Evolutionary conservation across 495 filamentous ascomycete species (phyloP).

Genomic region (Copromyces sp.): DNA sequence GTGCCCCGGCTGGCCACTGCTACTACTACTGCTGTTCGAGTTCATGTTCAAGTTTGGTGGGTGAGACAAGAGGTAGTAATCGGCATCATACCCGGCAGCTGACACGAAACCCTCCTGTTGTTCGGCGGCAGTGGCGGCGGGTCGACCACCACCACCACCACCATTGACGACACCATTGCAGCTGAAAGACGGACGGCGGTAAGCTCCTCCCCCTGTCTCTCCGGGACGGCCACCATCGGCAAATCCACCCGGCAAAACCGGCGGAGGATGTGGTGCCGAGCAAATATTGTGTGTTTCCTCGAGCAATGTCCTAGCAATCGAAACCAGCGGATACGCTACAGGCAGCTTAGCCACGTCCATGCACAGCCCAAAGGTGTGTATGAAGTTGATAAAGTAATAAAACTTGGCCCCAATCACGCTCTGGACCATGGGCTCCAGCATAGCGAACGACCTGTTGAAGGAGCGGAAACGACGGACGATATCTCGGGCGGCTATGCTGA

Average conservation of each 20-base stretch:
- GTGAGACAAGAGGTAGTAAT: not conserved
- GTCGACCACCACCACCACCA: not conserved
- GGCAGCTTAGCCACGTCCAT: not conserved
- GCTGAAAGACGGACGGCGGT: not conserved
- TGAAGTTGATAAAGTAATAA: conserved; percentile 13
- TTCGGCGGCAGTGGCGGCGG: not conserved
- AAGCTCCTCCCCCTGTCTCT: not conserved
- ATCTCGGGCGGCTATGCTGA: not conserved
- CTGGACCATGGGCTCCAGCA: conserved; percentile 9
- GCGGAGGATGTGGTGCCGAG: not conserved
- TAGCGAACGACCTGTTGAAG: conserved; percentile 12
- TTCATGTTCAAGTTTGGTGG: not conserved
- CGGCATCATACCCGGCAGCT: not conserved
- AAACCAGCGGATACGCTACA: conserved; percentile 1
- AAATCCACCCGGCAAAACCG: not conserved
- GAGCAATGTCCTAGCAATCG: conserved; percentile 4
- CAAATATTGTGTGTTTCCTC: not conserved
- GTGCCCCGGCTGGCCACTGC: too few relatives aligned
- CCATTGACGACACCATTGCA: not conserved
- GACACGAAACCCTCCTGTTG: not conserved
- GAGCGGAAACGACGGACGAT: not conserved
- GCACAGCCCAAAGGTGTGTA: conserved; percentile 3
- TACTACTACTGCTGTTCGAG: not conserved
- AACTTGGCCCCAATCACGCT: conserved; percentile 9
- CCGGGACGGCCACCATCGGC: not conserved